Percentiles rank a stretch among this genome's conserved stretches.
phyloP scores from a whole-genome alignment of 495 filamentous ascomycete genomes.

The Aspergillus indologenus region DNA sequence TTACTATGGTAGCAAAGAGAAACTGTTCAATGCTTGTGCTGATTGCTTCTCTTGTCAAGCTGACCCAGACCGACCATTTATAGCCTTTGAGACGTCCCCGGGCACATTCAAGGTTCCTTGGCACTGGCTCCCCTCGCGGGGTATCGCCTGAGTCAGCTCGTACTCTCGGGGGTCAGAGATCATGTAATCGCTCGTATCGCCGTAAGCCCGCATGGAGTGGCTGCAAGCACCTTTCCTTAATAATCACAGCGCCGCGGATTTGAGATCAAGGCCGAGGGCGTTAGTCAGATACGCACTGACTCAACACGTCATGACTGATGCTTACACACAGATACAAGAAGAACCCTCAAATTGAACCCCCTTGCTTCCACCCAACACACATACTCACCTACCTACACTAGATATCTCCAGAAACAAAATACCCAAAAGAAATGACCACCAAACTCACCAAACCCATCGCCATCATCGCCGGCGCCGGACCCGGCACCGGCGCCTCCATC shows the following conservation, averaged over 20 bases:
- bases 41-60: background rate
- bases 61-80: background rate
- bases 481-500: constrained; percentile 50
- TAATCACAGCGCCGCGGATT: too few species aligned
- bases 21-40: background rate
- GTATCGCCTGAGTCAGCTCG: background rate
- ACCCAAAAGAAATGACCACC: background rate
- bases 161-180: background rate
- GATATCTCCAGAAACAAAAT: too few species aligned
- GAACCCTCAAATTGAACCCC: too few species aligned
- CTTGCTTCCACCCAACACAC: too few species aligned
- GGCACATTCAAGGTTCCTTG: too few species aligned
- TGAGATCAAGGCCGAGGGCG: too few species aligned
- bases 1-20: background rate
- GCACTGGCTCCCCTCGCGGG: too few species aligned
- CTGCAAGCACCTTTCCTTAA: too few species aligned
- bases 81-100: too few species aligned
- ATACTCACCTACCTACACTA: too few species aligned
- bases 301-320: background rate
- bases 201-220: too few species aligned
- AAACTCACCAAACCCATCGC: constrained; percentile 31
- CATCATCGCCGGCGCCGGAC: constrained; percentile 60
- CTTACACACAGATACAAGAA: too few species aligned
- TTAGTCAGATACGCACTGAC: background rate
- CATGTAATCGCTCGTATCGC: background rate